Evolutionary conservation across 768 basidiomycete species (phyloP), one percentile per base, ranked within the genome.

Genomic region (Lactarius tabidus): DNA sequence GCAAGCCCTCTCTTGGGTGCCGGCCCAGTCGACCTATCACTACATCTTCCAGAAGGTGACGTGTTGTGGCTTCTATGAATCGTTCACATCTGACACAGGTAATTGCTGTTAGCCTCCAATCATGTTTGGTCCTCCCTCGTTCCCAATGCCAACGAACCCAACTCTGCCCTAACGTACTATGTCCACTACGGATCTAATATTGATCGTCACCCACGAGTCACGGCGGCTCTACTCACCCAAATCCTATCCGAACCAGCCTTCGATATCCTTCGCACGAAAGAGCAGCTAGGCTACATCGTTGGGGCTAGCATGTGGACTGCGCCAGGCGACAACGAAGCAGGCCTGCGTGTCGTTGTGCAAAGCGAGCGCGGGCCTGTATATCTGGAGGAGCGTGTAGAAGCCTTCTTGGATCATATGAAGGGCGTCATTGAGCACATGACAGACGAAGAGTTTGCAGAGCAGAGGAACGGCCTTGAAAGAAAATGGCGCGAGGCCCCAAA

Each of bases 271-370:
- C 88, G 97, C 33, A 98, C 95, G 4, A 88, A 93, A 73, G 93
- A 98, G 73, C 97, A 99, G 75, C 82, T 99, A 1, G 97, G 97
- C 6, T 99, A 99, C 74, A 82, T 97, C 51, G 95, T 97, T 39
- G 83, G 80, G 10, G 87, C 84, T 68, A 79, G 79, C 1, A 72
- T 77, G 35, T 86, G 84, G 83, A 73, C 79, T 12, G 74, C 89
- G 51, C 73, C 82, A 48, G 89, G 90, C n/a, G 79, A 84, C 2
- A 86, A 84, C 53, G 84, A 89, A 66, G 82, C 84, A 67, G 94
- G 95, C 8, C 76, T 95, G 66, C 85, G 91, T 51, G 83, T 98
- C 60, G 79, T 94, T 8, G 83, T 98, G 35, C 97, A 99, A 77
- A 92, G 90, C 72, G 95, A 98, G 77, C 87, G 87, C 62, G 79